Base-by-base conservation (phyloP, 1,284 basidiomycete species). In the Puccinia polysora region DNA sequence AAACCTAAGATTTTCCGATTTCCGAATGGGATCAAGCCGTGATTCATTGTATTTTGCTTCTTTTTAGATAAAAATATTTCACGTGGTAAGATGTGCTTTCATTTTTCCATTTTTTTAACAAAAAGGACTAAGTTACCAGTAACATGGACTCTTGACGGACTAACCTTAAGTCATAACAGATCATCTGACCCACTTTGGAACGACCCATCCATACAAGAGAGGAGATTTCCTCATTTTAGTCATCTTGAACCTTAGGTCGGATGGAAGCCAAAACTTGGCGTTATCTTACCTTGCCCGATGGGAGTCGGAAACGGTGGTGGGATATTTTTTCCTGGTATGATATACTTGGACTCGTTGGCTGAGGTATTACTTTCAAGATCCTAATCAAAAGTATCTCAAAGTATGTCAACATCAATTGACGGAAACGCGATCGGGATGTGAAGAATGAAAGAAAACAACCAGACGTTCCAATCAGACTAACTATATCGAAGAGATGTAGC, bases 101-200 rank as follows among this genome's bases (percentile, higher is more conserved):
- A n/a, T n/a, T n/a, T n/a, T n/a, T n/a, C n/a, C n/a, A n/a, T n/a
- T n/a, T n/a, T n/a, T n/a, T n/a, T n/a, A n/a, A n/a, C n/a, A n/a
- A n/a, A n/a, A n/a, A n/a, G n/a, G n/a, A n/a, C n/a, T n/a, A n/a
- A n/a, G n/a, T n/a, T n/a, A n/a, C n/a, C n/a, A n/a, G n/a, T n/a
- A n/a, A n/a, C n/a, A n/a, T n/a, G n/a, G n/a, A n/a, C n/a, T n/a
- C n/a, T 28, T 45, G 25, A 58, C 4, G 6, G 12, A 59, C 65
- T 7, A 47, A 69, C 67, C 67, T 69, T 30, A 69, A 6, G 60
- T 69, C 67, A 49, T 69, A 69, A 59, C 67, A 69, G 23, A 69
- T 69, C 25, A 69, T 25, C 60, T 69, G 55, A 20, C 67, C 67
- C 5, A 69, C 67, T 69, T 34, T n/a, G n/a, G n/a, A n/a, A n/a